A percentile compares a stretch with the other conserved stretches of the same genome.
Conservation (phyloP, 495 filamentous ascomycete species). For the Neurospora sp. region DNA sequence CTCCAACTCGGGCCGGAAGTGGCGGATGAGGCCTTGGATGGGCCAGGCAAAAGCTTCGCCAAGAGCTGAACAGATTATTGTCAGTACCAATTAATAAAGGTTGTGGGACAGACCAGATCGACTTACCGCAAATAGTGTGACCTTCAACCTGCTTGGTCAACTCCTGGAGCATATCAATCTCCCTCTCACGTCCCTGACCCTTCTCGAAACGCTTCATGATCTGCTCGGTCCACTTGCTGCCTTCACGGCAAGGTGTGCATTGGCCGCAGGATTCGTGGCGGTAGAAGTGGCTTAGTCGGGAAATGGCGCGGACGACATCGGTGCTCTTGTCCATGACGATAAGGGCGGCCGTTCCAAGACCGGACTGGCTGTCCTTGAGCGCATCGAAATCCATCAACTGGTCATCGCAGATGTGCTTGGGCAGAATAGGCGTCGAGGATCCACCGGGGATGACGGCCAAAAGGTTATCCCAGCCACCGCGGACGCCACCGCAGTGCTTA, state of each 20-base stretch:
- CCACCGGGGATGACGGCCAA: conserved; percentile 92
- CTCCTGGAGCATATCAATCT: conserved; percentile 99
- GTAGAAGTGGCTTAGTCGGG: conserved; percentile 90
- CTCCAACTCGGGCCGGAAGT: conserved; percentile 94
- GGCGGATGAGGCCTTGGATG: conserved; percentile 91
- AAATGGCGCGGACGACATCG: conserved; percentile 89
- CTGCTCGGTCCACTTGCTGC: conserved; percentile 95
- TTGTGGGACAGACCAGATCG: neutral
- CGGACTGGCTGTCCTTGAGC: conserved; percentile 92
- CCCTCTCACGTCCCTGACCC: conserved; percentile 74
- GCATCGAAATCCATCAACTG: conserved; percentile 99
- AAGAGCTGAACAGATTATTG: conserved; percentile 43
- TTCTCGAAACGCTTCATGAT: conserved; percentile 95
- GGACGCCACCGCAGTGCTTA: conserved; percentile 92
- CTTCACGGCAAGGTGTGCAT: conserved; percentile 96
- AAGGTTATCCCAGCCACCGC: conserved; percentile 96
- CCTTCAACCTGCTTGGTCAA: conserved; percentile 98
- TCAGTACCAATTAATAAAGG: neutral
- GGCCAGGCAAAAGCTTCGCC: conserved; percentile 99
- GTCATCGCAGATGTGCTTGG: conserved; percentile 76
- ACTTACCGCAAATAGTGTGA: conserved; percentile 88
- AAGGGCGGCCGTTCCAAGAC: conserved; percentile 94
- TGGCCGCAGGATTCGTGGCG: conserved; percentile 97
- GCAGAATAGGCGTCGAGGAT: conserved; percentile 90
- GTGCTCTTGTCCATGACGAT: conserved; percentile 98